phyloP scores from a whole-genome alignment of 176 grass and related monocot species.

The Pontederia crassipes region DNA sequence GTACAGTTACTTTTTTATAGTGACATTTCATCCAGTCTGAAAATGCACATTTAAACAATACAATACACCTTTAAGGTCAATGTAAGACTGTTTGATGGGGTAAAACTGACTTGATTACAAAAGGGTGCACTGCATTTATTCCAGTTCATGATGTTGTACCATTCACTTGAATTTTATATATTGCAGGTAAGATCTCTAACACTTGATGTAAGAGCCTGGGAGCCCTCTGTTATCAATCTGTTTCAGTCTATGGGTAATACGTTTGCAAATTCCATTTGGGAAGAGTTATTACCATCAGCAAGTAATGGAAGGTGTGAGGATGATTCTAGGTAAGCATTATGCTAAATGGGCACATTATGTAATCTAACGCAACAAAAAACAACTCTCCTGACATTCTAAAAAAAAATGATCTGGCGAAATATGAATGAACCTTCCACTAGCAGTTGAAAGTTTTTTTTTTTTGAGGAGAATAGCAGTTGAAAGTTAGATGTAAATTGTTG shows the following conservation, averaged over 20 bases:
- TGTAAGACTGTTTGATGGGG: too few species aligned
- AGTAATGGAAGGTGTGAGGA: conserved; percentile 36
- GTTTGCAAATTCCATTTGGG: conserved; percentile 86
- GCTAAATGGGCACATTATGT: neutral
- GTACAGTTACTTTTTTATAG: too few species aligned
- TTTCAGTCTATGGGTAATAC: conserved; percentile 93
- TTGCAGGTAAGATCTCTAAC: conserved; percentile 85
- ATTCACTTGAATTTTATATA: neutral
- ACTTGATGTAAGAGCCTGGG: conserved; percentile 98
- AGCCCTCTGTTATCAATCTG: conserved; percentile 85
- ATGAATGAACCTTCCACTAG: neutral
- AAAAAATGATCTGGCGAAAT: too few species aligned
- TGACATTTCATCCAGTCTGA: too few species aligned
- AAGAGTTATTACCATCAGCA: conserved; percentile 58
- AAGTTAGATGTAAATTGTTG: neutral
- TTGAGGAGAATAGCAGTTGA: neutral
- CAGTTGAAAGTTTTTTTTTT: neutral
- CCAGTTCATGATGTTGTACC: neutral
- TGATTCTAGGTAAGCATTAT: conserved; percentile 45
- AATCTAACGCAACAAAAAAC: too few species aligned
- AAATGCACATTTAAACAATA: too few species aligned
- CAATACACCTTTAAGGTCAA: too few species aligned
- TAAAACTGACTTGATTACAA: too few species aligned
- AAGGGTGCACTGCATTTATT: neutral
- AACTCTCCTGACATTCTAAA: too few species aligned